A percentile compares a stretch with the other conserved stretches of the same genome.
phyloP scores from a whole-genome alignment of 345 rosid genomes.

The Ceriops tagal region DNA sequence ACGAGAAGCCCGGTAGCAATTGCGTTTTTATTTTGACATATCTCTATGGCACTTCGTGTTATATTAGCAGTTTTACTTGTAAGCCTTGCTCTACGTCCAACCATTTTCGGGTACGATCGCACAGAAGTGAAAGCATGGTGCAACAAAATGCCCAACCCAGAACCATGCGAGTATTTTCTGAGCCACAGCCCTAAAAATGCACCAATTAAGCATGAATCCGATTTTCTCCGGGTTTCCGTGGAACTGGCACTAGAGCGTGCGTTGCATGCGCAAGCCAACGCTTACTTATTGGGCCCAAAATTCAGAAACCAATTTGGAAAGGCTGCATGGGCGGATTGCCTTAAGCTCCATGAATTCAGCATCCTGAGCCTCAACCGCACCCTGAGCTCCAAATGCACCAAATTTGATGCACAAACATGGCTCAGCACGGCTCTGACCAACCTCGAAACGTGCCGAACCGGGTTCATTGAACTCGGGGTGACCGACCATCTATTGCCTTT shows the following conservation, averaged over 20 bases:
- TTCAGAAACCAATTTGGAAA: conserved; percentile 27
- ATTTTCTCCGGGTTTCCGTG: conserved; percentile 27
- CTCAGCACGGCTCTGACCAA: conserved; percentile 44
- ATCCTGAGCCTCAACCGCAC: conserved; percentile 25
- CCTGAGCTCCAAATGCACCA: conserved; percentile 12
- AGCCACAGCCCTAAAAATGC: conserved; percentile 12
- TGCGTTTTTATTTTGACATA: background rate
- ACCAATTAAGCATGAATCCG: conserved; percentile 28
- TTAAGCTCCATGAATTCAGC: conserved; percentile 27
- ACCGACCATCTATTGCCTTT: conserved; percentile 30
- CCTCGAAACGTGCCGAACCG: conserved; percentile 33
- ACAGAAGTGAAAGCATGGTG: conserved; percentile 32
- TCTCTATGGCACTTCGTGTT: conserved; percentile 40
- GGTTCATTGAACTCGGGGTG: conserved; percentile 39
- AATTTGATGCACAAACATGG: conserved; percentile 43
- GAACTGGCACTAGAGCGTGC: conserved; percentile 28
- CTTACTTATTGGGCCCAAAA: conserved; percentile 21
- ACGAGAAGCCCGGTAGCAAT: background rate
- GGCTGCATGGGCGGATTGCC: conserved; percentile 35
- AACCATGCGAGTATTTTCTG: conserved; percentile 36
- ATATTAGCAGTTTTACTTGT: conserved; percentile 24
- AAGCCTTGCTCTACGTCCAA: conserved; percentile 25
- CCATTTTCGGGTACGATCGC: conserved; percentile 8
- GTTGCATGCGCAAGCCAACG: conserved; percentile 1
- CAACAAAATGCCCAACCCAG: conserved; percentile 33